A percentile compares a stretch with the other conserved stretches of the same genome.
Evolutionary conservation across 331 rosid species (phyloP).

Genomic region (Malus hybrid): DNA sequence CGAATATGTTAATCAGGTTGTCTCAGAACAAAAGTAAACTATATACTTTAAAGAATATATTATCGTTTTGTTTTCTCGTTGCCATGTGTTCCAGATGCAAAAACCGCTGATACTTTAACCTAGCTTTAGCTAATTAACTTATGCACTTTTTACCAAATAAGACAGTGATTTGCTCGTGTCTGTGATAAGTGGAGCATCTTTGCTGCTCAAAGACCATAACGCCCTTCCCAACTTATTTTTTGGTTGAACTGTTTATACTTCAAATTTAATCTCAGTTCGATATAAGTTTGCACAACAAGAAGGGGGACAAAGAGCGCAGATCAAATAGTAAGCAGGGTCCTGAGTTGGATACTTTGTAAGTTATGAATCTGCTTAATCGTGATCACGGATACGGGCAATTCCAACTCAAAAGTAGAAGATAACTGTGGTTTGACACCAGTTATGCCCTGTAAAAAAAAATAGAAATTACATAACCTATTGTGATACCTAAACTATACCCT

Average conservation of each 20-base stretch:
- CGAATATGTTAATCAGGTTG: too few species aligned
- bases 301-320: neutral
- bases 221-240: constrained; percentile 1
- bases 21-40: too few species aligned
- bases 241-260: neutral
- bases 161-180: constrained; percentile 16
- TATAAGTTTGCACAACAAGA: neutral
- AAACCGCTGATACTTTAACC: constrained; percentile 21
- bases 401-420: too few species aligned
- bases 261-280: neutral
- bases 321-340: too few species aligned
- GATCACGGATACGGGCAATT: too few species aligned
- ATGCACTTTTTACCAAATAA: constrained; percentile 16
- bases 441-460: too few species aligned
- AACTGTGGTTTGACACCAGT: too few species aligned
- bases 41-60: too few species aligned
- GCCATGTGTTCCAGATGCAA: constrained; percentile 28
- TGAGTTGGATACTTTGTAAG: too few species aligned
- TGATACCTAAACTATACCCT: too few species aligned
- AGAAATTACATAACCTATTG: too few species aligned
- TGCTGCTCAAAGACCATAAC: constrained; percentile 13
- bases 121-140: constrained; percentile 14
- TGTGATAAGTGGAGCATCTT: constrained; percentile 27
- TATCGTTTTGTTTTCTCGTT: neutral
- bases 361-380: too few species aligned